Base-by-base conservation (phyloP, 2,329 filamentous ascomycete species). In the Dissoconium aciculare region DNA sequence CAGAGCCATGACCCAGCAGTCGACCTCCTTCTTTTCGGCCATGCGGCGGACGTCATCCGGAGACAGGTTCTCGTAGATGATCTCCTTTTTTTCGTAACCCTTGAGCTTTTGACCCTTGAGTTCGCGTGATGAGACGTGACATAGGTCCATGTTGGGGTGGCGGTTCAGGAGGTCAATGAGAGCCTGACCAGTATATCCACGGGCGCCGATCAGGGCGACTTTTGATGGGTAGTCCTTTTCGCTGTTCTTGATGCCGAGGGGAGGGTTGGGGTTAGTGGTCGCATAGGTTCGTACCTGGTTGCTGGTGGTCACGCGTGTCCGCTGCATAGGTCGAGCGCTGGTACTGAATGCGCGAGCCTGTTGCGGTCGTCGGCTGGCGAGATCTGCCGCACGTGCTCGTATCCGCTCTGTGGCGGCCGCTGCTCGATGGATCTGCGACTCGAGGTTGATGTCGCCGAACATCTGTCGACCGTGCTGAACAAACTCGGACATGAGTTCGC, bases 1-100 rank as follows among this genome's bases (percentile, higher is more conserved):
- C 16, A 95, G 72, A 19, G 89, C 89, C 81, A 95, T 89, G 26
- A 95, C 81, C 85, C 85, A 95, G 60, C 81, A 89, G 61, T 95
- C 87, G 29, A 95, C 75, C 48, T 85, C 72, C 30, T 80, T 79
- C 17, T 77, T 73, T 53, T 79, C 75, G 39, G 89, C 81, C 71
- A 95, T 82, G 35, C 74, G 69, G 40, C 74, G 73, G 9, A 93
- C 76, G 44, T 95, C 87, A 42, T 95, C 87, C 5, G 83, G 71
- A 33, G 71, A 75, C 26, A 95, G 65, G 54, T 84, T 93, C 57
- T 93, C 83, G 58, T 98, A 98, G 40, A 74, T 82, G 44, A 98
- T 81, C 38, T 91, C 74, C 40, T 79, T 74, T 69, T 94, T 95
- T 49, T 72, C 74, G 56, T 98, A 98, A 16, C 84, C 85, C 56